These are phyloP conservation scores for Brassica cretica DNA, from an alignment of 345 rosid genomes.

Conservation along the genomic window DNA sequence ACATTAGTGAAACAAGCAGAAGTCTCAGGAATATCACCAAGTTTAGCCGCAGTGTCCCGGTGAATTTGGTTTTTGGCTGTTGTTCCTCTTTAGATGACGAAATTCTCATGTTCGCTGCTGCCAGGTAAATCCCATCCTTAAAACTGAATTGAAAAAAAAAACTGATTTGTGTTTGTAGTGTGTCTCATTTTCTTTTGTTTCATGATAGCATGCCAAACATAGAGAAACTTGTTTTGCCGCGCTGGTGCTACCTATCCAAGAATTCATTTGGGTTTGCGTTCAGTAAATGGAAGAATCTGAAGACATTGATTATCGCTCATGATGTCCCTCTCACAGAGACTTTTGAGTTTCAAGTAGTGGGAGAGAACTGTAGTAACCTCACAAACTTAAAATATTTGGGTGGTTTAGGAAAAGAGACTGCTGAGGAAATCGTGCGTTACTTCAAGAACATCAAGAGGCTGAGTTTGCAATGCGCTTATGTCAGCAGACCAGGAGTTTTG, in stretches of 20 bases:
- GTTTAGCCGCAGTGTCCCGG: constrained; percentile 9
- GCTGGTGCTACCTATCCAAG: background rate
- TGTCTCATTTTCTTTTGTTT: background rate
- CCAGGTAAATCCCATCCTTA: constrained; percentile 14
- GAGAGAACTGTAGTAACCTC: constrained; percentile 20
- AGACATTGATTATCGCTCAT: constrained; percentile 10
- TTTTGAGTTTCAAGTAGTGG: constrained; percentile 4
- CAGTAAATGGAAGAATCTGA: constrained; percentile 22
- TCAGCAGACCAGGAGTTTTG: background rate
- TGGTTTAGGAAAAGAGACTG: background rate
- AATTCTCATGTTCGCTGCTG: constrained; percentile 12
- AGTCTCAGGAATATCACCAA: constrained; percentile 1
- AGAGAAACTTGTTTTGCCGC: constrained; percentile 21
- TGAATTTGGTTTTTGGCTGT: constrained; percentile 5
- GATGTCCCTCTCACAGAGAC: background rate
- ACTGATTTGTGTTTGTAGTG: background rate
- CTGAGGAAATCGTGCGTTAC: background rate
- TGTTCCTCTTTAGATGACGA: background rate
- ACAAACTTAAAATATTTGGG: constrained; percentile 9
- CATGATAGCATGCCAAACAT: constrained; percentile 17
- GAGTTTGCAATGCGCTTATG: constrained; percentile 1
- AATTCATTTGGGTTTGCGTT: background rate
- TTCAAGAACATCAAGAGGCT: constrained; percentile 4
- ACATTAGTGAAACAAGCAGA: background rate
- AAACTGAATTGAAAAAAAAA: background rate